Evolutionary conservation across 805 yeast species (phyloP).

Genomic region (Wickerhamomyces bovis): DNA sequence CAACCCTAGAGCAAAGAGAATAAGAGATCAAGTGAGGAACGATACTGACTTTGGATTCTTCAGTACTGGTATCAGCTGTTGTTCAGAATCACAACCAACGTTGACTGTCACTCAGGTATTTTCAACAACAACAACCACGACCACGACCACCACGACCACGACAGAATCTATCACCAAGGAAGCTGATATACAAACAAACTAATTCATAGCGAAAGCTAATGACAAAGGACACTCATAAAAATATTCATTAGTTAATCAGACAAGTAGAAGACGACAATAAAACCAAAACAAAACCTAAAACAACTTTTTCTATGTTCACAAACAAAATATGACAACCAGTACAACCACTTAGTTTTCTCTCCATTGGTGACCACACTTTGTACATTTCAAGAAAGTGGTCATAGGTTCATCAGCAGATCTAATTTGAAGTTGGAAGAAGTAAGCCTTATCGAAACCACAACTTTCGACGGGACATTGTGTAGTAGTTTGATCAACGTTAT

Average conservation of each 20-base stretch:
- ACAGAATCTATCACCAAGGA: background rate
- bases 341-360: slow-evolving; percentile 63
- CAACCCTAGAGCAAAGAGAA: background rate
- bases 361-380: slow-evolving; percentile 92
- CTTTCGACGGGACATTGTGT: slow-evolving; percentile 86
- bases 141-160: too few relatives aligned
- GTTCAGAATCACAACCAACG: background rate
- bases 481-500: slow-evolving; percentile 92
- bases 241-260: background rate
- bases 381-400: slow-evolving; percentile 97
- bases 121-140: too few relatives aligned
- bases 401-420: slow-evolving; percentile 99
- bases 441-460: slow-evolving; percentile 88
- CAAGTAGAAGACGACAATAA: background rate
- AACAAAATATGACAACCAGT: background rate
- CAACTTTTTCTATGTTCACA: background rate
- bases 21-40: background rate
- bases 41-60: slow-evolving; percentile 4
- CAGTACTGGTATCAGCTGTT: background rate
- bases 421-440: slow-evolving; percentile 93
- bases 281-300: background rate
- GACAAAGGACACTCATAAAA: background rate
- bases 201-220: background rate
- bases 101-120: background rate
- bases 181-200: background rate